Evolutionary conservation across 2,329 filamentous ascomycete species (phyloP).

Genomic region (Colletotrichum sp.): DNA sequence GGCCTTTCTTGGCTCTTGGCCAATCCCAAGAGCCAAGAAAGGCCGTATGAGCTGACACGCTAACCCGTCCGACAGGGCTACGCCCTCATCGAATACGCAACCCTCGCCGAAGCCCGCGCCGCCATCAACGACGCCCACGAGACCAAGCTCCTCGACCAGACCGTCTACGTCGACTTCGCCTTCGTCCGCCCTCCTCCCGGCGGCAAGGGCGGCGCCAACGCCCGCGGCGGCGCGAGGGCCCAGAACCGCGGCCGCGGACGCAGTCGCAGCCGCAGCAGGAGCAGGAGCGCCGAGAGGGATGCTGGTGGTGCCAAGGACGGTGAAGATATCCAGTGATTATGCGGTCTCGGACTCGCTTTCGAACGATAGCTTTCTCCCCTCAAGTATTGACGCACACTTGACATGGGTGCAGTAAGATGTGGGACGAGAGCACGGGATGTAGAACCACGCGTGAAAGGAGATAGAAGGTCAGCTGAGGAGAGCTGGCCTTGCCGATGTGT

Average conservation of each 20-base stretch:
- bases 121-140: constrained; percentile 82
- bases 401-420: neutral
- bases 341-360: neutral
- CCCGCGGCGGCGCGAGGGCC: constrained; percentile 43
- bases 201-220: constrained; percentile 27
- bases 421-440: neutral
- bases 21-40: neutral
- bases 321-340: neutral
- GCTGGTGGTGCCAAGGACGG: neutral
- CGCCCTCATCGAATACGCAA: constrained; percentile 83
- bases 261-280: constrained; percentile 49
- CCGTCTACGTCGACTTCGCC: constrained; percentile 81
- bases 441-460: neutral
- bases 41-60: neutral
- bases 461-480: neutral
- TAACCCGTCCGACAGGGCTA: constrained; percentile 67
- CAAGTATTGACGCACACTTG: neutral
- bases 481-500: constrained; percentile 19
- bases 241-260: constrained; percentile 36
- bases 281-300: constrained; percentile 26
- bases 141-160: constrained; percentile 81
- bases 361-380: neutral
- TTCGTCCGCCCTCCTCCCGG: constrained; percentile 79
- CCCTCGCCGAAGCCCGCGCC: constrained; percentile 78
- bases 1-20: too few species aligned